A percentile compares a stretch with the other conserved stretches of the same genome.
phyloP scores from a whole-genome alignment of 495 filamentous ascomycete genomes.

The Daldinia caldariorum region DNA sequence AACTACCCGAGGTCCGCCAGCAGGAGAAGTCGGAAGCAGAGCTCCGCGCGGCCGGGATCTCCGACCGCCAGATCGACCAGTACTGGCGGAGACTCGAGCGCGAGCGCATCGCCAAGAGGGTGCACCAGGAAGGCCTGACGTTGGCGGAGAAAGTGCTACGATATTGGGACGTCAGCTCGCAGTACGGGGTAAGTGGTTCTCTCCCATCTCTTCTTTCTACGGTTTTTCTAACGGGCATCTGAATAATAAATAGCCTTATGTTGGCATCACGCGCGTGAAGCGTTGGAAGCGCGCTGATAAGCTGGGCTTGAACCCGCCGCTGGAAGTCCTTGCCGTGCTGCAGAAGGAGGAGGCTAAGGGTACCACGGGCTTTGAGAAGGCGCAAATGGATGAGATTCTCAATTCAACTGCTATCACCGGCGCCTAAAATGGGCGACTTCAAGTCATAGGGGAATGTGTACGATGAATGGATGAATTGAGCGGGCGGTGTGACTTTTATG shows the following conservation, averaged over 20 bases:
- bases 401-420: constrained; percentile 55
- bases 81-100: constrained; percentile 79
- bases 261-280: constrained; percentile 81
- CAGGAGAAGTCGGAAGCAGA: constrained; percentile 60
- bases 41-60: constrained; percentile 66
- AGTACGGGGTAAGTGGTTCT: constrained; percentile 80
- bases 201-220: too few relatives aligned
- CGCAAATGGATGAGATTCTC: constrained; percentile 85
- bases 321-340: constrained; percentile 90
- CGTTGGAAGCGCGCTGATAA: constrained; percentile 88
- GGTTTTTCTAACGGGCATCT: too few relatives aligned
- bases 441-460: constrained; percentile 19
- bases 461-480: constrained; percentile 8
- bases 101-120: constrained; percentile 57
- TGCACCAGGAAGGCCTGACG: constrained; percentile 78
- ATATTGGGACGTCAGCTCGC: constrained; percentile 86
- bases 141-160: constrained; percentile 84
- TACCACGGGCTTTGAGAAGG: constrained; percentile 61
- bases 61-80: constrained; percentile 68
- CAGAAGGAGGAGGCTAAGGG: constrained; percentile 72
- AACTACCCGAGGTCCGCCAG: not conserved
- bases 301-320: constrained; percentile 82
- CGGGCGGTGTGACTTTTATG: constrained; percentile 8
- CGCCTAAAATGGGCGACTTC: constrained; percentile 21
- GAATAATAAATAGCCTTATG: constrained; percentile 75